A percentile compares a stretch with the other conserved stretches of the same genome.
Conservation (phyloP, 495 filamentous ascomycete genomes). For the Pyrenopolyporus hunteri region DNA sequence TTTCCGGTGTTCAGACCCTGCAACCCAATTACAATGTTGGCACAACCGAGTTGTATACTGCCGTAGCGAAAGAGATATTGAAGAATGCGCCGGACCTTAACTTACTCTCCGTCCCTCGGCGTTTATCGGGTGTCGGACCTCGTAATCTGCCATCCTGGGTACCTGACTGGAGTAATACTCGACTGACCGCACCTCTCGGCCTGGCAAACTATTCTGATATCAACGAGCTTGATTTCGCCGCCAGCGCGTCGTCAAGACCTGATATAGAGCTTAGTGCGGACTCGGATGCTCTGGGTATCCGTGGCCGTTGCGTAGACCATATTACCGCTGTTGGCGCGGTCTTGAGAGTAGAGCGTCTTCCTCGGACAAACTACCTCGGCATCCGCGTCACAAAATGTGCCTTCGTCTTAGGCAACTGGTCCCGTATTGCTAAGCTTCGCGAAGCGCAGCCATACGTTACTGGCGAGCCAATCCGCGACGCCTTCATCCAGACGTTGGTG, state of each 20-base stretch:
- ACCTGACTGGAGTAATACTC: slow-evolving; percentile 30
- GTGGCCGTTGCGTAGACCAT: slow-evolving; percentile 21
- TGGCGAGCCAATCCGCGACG: slow-evolving; percentile 28
- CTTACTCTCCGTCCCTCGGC: slow-evolving; percentile 28
- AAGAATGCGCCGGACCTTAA: slow-evolving; percentile 20
- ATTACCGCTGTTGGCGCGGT: slow-evolving; percentile 25
- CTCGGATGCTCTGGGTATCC: slow-evolving; percentile 13
- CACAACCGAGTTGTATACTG: slow-evolving; percentile 23
- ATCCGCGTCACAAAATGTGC: slow-evolving; percentile 27
- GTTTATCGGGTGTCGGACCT: slow-evolving; percentile 16
- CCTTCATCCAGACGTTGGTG: slow-evolving; percentile 26
- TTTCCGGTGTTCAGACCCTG: slow-evolving; percentile 2
- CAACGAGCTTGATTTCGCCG: slow-evolving; percentile 24
- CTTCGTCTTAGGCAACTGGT: slow-evolving; percentile 27
- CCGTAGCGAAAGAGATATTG: slow-evolving; percentile 23
- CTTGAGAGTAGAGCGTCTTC: slow-evolving; percentile 20
- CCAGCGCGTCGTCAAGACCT: slow-evolving; percentile 18
- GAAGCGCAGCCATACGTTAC: slow-evolving; percentile 6
- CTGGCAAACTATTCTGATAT: slow-evolving; percentile 33
- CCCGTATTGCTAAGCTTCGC: slow-evolving; percentile 4
- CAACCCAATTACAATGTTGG: slow-evolving; percentile 23
- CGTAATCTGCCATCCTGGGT: slow-evolving; percentile 27
- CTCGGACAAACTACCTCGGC: slow-evolving; percentile 25
- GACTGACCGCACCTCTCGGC: slow-evolving; percentile 29
- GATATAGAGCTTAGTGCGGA: slow-evolving; percentile 5